A percentile compares a stretch with the other conserved stretches of the same genome.
Conservation (phyloP, 2,329 filamentous ascomycete genomes). For the Beauveria sp. region DNA sequence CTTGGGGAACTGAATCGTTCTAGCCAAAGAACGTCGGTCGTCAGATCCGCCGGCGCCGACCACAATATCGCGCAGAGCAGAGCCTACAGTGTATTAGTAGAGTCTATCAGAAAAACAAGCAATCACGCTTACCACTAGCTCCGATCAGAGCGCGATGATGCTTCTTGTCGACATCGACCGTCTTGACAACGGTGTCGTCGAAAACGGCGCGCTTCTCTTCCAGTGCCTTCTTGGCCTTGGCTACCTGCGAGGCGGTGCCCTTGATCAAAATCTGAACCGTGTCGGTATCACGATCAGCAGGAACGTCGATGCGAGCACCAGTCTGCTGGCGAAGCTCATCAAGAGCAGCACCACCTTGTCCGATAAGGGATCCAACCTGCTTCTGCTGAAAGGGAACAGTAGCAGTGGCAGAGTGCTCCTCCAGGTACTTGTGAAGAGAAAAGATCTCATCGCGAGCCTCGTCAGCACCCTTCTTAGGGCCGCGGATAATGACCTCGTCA, state of each 20-base stretch:
- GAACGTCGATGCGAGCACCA: slow-evolving; percentile 86
- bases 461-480: slow-evolving; percentile 87
- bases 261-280: slow-evolving; percentile 84
- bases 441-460: slow-evolving; percentile 86
- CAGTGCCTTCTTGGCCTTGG: slow-evolving; percentile 83
- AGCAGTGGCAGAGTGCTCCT: slow-evolving; percentile 76
- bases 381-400: slow-evolving; percentile 81
- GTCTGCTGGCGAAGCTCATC: slow-evolving; percentile 80
- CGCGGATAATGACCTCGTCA: slow-evolving; percentile 86
- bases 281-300: slow-evolving; percentile 65
- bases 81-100: slow-evolving; percentile 50
- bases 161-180: slow-evolving; percentile 87
- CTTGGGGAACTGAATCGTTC: slow-evolving; percentile 91
- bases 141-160: slow-evolving; percentile 88
- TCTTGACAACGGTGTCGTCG: slow-evolving; percentile 79
- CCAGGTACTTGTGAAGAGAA: slow-evolving; percentile 78
- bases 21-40: slow-evolving; percentile 73
- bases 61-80: slow-evolving; percentile 81
- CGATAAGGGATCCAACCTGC: slow-evolving; percentile 90
- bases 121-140: slow-evolving; percentile 60
- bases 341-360: slow-evolving; percentile 81
- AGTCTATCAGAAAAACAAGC: background rate
- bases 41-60: slow-evolving; percentile 82
- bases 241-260: slow-evolving; percentile 85
- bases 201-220: slow-evolving; percentile 82